Percentiles rank a stretch among this genome's conserved stretches.
These are phyloP conservation scores for Daldinia childiae DNA, from an alignment of 495 filamentous ascomycete genomes.

Conservation along the genomic window DNA sequence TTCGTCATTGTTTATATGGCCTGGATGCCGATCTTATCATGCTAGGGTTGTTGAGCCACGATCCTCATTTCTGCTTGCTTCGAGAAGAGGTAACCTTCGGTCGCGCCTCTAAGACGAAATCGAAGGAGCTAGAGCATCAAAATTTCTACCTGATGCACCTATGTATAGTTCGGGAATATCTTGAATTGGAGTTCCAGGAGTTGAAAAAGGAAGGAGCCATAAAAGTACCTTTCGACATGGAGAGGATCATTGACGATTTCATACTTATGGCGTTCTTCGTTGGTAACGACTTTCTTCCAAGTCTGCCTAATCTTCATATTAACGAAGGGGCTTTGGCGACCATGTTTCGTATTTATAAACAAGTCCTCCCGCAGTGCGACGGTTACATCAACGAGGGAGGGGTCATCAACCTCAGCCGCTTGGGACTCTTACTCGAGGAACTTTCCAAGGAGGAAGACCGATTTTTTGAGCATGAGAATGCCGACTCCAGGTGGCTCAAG, in stretches of 20 bases:
- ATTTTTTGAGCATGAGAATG: constrained; percentile 88
- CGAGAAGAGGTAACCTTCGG: constrained; percentile 99
- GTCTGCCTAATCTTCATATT: constrained; percentile 95
- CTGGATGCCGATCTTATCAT: constrained; percentile 99
- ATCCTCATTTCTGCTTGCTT: constrained; percentile 97
- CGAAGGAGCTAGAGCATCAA: constrained; percentile 96
- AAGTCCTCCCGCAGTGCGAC: constrained; percentile 83
- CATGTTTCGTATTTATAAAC: constrained; percentile 98
- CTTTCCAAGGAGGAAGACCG: constrained; percentile 83
- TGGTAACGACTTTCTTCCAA: constrained; percentile 98
- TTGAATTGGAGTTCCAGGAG: constrained; percentile 97
- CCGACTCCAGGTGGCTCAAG: constrained; percentile 91
- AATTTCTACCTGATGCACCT: constrained; percentile 99
- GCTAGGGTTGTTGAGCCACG: constrained; percentile 95
- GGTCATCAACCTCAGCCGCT: constrained; percentile 82
- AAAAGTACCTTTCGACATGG: constrained; percentile 88
- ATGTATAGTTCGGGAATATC: constrained; percentile 95
- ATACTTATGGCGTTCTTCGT: constrained; percentile 99
- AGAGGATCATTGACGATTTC: constrained; percentile 97
- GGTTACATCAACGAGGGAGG: constrained; percentile 98
- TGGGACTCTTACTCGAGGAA: constrained; percentile 82
- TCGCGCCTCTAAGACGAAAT: constrained; percentile 81
- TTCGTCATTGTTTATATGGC: constrained; percentile 96
- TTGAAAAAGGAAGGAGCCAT: constrained; percentile 80
- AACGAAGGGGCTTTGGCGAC: constrained; percentile 95